Evolutionary conservation across 2,329 filamentous ascomycete genomes (phyloP).

Genomic region (Cryphonectria naterciae): DNA sequence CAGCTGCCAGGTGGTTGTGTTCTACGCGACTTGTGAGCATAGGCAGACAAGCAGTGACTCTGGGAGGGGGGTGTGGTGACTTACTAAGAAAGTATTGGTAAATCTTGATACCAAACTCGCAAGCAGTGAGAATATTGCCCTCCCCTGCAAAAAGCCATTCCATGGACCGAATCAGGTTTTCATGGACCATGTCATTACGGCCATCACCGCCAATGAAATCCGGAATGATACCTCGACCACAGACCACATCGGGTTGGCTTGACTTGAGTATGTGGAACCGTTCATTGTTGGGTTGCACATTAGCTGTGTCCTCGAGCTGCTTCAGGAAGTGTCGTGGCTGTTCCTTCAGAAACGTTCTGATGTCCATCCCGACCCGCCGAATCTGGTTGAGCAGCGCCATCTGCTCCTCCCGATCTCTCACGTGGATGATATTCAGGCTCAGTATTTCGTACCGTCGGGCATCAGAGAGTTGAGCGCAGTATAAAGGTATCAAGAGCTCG

Average conservation of each 20-base stretch:
- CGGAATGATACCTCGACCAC: conserved; percentile 67
- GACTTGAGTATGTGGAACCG: conserved; percentile 57
- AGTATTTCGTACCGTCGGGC: conserved; percentile 71
- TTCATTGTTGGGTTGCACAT: conserved; percentile 42
- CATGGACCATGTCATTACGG: conserved; percentile 35
- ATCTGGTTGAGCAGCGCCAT: conserved; percentile 74
- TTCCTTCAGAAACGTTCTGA: conserved; percentile 71
- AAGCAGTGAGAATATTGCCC: conserved; percentile 44
- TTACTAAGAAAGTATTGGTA: conserved; percentile 84
- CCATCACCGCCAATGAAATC: conserved; percentile 73
- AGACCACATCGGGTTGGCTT: conserved; percentile 55
- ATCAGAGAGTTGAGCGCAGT: conserved; percentile 76
- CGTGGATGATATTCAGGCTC: conserved; percentile 74
- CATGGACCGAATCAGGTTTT: conserved; percentile 74
- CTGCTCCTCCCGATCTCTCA: conserved; percentile 69
- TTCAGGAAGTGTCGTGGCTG: conserved; percentile 62
- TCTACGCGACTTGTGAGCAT: conserved; percentile 41
- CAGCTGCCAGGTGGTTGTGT: conserved; percentile 56
- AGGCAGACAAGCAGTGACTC: conserved; percentile 32
- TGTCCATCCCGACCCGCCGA: conserved; percentile 72
- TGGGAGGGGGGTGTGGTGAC: conserved; percentile 41
- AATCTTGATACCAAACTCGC: conserved; percentile 63
- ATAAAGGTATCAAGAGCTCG: conserved; percentile 81
- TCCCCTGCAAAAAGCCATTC: conserved; percentile 84
- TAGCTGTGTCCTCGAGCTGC: conserved; percentile 45